Base-by-base conservation (phyloP, 2,329 filamentous ascomycete genomes). In the Diaporthe vaccinii region DNA sequence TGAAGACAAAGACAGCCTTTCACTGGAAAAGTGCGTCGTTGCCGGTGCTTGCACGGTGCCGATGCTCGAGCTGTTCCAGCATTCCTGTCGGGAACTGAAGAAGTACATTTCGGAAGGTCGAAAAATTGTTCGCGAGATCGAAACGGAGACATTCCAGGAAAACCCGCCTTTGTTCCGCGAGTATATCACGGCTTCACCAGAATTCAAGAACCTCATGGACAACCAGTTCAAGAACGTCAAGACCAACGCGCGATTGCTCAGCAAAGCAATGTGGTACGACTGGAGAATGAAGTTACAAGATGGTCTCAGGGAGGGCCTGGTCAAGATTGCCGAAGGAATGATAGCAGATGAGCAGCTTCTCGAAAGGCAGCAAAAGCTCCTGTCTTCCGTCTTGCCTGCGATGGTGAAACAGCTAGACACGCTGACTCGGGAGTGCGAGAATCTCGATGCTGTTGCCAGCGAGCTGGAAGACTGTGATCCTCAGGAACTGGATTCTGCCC, bases 141-240 rank as follows among this genome's bases (percentile, higher is more conserved):
- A 98, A 82, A 91, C 89, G 0, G 95, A 98, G 81, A 98, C 96
- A 0, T 92, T 94, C 76, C 93, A 95, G 78, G 95, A 98, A 75
- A 98, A 98, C 80, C 97, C 97, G 12, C 91, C 95, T 0, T 88
- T 99, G 1, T 98, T 99, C 85, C 92, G 91, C 75, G 97, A 98
- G 82, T 99, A 99, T 82, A 91, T 97, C 78, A 92, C 93, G 14
- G 96, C 96, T 36, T 91, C 94, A 0, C 91, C 95, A 0, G 95
- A 97, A 77, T 92, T 98, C 82, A 95, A 94, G 80, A 85, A 91
- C 4, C 89, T 97, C 71, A 97, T 99, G 93, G 96, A 99, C 85
- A 97, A 94, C 78, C 96, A 98, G 82, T 97, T 99, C 87, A 97
- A 98, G 84, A 98, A 98, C 81, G 94, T 98, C 84, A 98, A 98